phyloP scores from a whole-genome alignment of 306 rosid species.

The Gillenia trifoliata region DNA sequence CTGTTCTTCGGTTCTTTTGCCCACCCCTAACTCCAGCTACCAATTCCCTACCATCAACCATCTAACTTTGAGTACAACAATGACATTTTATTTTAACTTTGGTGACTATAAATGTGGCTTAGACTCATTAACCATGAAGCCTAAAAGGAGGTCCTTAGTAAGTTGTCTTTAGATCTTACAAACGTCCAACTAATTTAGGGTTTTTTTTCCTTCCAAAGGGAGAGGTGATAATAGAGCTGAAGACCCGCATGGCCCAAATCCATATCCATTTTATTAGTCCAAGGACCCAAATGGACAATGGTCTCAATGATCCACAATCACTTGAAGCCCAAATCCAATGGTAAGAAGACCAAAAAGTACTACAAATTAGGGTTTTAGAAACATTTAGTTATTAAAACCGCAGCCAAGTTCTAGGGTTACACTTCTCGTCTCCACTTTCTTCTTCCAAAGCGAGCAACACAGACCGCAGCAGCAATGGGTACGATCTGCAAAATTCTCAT shows the following conservation, averaged over 20 bases:
- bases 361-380: slow-evolving; percentile 16
- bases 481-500: not conserved
- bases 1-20: too few species aligned
- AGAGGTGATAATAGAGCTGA: not conserved
- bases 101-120: too few species aligned
- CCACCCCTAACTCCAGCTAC: too few species aligned
- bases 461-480: slow-evolving; percentile 6
- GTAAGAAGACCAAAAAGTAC: not conserved
- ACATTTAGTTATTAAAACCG: not conserved
- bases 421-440: not conserved
- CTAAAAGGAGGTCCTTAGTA: too few species aligned
- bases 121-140: too few species aligned
- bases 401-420: not conserved
- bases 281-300: not conserved
- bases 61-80: too few species aligned
- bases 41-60: too few species aligned
- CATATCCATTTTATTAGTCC: not conserved
- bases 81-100: too few species aligned
- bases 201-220: not conserved
- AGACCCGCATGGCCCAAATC: not conserved
- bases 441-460: not conserved
- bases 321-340: not conserved
- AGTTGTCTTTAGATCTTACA: not conserved
- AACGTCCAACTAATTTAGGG: too few species aligned
- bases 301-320: not conserved